Percentiles rank a stretch among this genome's conserved stretches.
Conservation (phyloP, 2,329 filamentous ascomycete species). For the Botrytis pseudocinerea region DNA sequence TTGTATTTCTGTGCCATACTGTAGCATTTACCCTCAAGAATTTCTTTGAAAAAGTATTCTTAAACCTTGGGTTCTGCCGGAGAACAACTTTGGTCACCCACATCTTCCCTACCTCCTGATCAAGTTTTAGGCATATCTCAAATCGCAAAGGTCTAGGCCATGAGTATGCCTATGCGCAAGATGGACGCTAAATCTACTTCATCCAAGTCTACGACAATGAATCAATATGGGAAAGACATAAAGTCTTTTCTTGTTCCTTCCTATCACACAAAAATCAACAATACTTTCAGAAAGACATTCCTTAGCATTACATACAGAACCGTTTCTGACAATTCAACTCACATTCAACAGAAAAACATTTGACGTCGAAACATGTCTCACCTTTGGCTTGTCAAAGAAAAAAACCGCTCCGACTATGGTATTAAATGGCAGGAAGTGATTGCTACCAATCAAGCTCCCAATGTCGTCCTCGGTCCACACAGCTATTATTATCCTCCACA, state of each 20-base stretch:
- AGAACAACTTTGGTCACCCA: not conserved
- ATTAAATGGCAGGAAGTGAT: not conserved
- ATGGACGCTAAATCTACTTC: not conserved
- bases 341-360: not conserved
- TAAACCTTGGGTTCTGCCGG: not conserved
- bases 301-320: not conserved
- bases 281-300: not conserved
- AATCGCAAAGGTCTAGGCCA: too few species aligned
- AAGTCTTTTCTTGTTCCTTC: not conserved
- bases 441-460: not conserved
- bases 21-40: not conserved
- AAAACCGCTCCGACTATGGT: not conserved
- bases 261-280: not conserved
- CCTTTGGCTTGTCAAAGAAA: not conserved
- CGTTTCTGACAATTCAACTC: not conserved
- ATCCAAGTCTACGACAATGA: not conserved
- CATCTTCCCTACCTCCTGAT: not conserved
- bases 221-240: not conserved
- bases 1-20: not conserved
- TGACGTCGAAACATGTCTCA: not conserved
- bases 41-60: not conserved
- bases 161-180: not conserved
- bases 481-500: not conserved
- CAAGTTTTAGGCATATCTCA: too few species aligned
- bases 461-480: not conserved